Evolutionary conservation across 2,329 filamentous ascomycete species (phyloP), one percentile per base, ranked within the genome.

Genomic region (Fusarium tupiense): DNA sequence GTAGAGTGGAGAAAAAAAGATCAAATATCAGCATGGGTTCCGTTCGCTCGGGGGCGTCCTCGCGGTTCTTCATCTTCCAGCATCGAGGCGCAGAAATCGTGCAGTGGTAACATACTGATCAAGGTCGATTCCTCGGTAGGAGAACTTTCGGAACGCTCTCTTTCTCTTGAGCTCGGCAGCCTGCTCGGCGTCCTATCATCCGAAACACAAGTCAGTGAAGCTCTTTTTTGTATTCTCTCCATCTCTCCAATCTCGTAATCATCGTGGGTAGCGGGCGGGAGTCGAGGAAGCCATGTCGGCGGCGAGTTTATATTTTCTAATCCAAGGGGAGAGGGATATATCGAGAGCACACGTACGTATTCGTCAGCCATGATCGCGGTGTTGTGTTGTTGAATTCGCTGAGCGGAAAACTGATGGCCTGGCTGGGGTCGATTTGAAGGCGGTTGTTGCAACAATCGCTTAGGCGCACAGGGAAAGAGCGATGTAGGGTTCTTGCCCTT

Each of bases 81-180:
- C 46, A 68, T 75, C 64, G 63, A 72, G 73, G 69, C 72, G 89
- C 61, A 57, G 59, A 59, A 46, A 49, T 64, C 47, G 64, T 67
- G 69, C 53, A 67, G 69, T 29, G 61, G 64, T 41, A 79, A 89
- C 95, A 84, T 95, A 98, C 96, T 98, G 94, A 87, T 99, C 96
- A 87, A 99, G 95, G 88, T 99, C 96, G 87, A 99, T 94, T 85
- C 96, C 96, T 86, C 96, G 94, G 94, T 98, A 99, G 81, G 95
- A 96, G 87, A 98, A 99, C 93, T 98, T 99, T 90, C 95, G 94
- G 94, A 98, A 98, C 82, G 95, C 90, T 96, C 96, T 97, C 91
- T 93, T 97, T 91, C 94, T 97, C 95, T 98, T 99, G 88, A 99
- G 90, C 94, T 98, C 96, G 86, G 95, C 96, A 88, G 96, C 96